Base-by-base conservation (phyloP, 1,284 basidiomycete species). In the Fomitopsis schrenkii region DNA sequence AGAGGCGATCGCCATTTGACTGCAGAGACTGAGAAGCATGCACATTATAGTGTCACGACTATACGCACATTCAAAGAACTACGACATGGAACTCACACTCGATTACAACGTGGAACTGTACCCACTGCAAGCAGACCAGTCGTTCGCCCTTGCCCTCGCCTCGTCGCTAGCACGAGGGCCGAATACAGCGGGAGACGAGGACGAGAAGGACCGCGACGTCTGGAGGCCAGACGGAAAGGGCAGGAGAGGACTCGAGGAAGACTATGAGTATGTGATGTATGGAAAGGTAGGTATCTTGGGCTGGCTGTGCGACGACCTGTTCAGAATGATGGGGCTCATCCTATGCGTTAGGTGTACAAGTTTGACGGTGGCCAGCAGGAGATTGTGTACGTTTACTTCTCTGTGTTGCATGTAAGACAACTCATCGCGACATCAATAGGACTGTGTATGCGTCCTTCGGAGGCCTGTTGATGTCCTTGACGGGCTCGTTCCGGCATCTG, bases 211-310 rank as follows among this genome's bases (percentile, higher is more conserved):
- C 65, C 78, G 83, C 59, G 83, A 92, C 71, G 84, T 93, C 55
- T 95, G 95, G 94, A 79, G 95, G 74, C 92, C 94, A 72, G 91
- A 94, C 77, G 86, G 93, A 58, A 93, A 93, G 75, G 91, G 93
- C 4, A 83, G 86, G 67, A 81, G 90, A 71, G 96, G 96, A 0
- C 75, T 99, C 36, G 96, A 98, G 65, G 93, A 95, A 63, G 96
- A 98, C 68, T 99, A 95, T 71, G 97, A 98, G 73, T 99, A 99
- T 80, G 97, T 99, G 66, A 98, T 98, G 96, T 95, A 94, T 74
- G 97, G 97, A 50, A 98, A 97, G 87, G 94, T 95, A 67, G 67
- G 87, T 63, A 30, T 33, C 4, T 33, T 33, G 30, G 5, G 41
- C 26, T 35, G 33, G 12, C 17, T 22, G 38, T 19, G 40, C 30